A percentile compares a stretch with the other conserved stretches of the same genome.
phyloP scores from a whole-genome alignment of 257 asterid genomes.

The Capsicum chinense region DNA sequence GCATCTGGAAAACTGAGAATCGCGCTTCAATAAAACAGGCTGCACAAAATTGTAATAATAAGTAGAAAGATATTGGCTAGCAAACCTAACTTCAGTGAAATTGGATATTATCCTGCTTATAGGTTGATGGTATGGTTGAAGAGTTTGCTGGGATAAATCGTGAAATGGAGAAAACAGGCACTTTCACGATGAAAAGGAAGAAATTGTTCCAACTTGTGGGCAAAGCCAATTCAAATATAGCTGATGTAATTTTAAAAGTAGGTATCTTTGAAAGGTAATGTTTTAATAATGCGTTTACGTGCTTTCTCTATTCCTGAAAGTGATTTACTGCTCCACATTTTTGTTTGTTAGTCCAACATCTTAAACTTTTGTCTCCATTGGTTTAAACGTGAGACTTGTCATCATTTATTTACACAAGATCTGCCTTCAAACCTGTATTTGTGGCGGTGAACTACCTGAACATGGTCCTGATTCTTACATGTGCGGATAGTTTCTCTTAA shows the following conservation, averaged over 20 bases:
- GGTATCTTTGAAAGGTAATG: slow-evolving; percentile 91
- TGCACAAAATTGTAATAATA: not conserved
- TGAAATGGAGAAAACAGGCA: slow-evolving; percentile 89
- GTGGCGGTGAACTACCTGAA: slow-evolving; percentile 18
- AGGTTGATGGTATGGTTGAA: slow-evolving; percentile 97
- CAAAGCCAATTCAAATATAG: slow-evolving; percentile 95
- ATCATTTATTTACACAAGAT: not conserved
- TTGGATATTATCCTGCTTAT: slow-evolving; percentile 30
- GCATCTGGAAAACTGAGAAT: not conserved
- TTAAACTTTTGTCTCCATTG: not conserved
- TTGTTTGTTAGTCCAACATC: not conserved
- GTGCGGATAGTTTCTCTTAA: not conserved
- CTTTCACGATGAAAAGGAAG: slow-evolving; percentile 88
- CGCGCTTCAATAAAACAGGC: not conserved
- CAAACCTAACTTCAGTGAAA: slow-evolving; percentile 12
- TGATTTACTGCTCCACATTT: not conserved
- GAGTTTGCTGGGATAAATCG: slow-evolving; percentile 94
- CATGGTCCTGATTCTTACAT: slow-evolving; percentile 14
- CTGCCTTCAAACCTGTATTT: not conserved
- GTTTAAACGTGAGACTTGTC: not conserved
- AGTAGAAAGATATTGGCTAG: not conserved
- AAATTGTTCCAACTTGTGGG: slow-evolving; percentile 96
- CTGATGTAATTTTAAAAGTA: slow-evolving; percentile 90
- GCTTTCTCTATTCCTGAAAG: slow-evolving; percentile 1
- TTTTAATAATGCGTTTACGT: not conserved